Conservation (phyloP, 2,329 filamentous ascomycete genomes). For the Cladophialophora chaetospira region DNA sequence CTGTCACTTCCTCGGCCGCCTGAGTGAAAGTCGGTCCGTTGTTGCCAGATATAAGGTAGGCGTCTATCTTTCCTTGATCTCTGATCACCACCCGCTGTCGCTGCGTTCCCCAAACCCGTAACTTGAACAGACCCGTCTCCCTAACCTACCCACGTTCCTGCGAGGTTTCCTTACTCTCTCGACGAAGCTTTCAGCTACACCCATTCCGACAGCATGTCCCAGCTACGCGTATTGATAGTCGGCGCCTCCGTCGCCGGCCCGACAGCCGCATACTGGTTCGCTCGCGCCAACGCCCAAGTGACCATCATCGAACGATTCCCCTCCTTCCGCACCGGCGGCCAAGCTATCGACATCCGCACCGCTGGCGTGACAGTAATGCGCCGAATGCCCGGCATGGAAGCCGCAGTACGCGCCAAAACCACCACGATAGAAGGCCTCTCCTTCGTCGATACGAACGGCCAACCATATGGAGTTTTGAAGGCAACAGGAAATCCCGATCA, state of each 20-base stretch:
- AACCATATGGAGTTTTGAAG: constrained; percentile 45
- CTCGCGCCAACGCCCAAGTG: constrained; percentile 42
- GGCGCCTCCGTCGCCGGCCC: constrained; percentile 46
- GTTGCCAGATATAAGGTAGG: not conserved
- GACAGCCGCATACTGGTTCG: constrained; percentile 55
- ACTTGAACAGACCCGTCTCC: no score
- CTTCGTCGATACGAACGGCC: constrained; percentile 48
- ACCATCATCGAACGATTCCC: constrained; percentile 49
- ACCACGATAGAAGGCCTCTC: constrained; percentile 54
- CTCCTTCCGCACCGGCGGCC: constrained; percentile 50
- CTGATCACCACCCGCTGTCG: not conserved
- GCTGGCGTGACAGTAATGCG: constrained; percentile 55
- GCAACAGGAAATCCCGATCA: constrained; percentile 41
- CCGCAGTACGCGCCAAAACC: constrained; percentile 41
- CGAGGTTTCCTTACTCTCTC: no score
- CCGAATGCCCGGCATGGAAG: constrained; percentile 54
- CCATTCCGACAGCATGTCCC: constrained; percentile 29
- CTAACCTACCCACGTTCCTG: no score
- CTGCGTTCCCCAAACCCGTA: no score
- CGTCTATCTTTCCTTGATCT: not conserved
- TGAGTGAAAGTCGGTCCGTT: not conserved
- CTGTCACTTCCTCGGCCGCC: not conserved
- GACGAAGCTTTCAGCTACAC: no score
- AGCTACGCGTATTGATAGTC: constrained; percentile 52
- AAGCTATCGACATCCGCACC: constrained; percentile 58